A percentile compares a stretch with the other conserved stretches of the same genome.
Evolutionary conservation across 2,329 filamentous ascomycete species (phyloP).

Genomic region (Sarocladium strictum): DNA sequence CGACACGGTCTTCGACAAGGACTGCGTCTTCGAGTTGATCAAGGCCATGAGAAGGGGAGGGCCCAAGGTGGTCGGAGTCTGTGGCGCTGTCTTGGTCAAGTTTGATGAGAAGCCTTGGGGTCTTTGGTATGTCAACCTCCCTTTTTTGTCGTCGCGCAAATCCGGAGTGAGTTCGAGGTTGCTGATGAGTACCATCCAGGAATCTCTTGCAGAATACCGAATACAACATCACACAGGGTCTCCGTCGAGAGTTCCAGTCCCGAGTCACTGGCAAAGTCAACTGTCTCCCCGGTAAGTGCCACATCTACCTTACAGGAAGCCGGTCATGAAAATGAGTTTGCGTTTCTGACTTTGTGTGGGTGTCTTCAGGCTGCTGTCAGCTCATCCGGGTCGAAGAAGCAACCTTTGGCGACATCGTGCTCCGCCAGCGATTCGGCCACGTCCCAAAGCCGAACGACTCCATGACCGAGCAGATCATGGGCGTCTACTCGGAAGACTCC

Average conservation of each 20-base stretch:
- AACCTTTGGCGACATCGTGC: slow-evolving; percentile 40
- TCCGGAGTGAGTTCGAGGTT: background rate
- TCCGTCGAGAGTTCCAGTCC: slow-evolving; percentile 43
- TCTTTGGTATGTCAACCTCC: slow-evolving; percentile 28
- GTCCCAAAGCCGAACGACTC: slow-evolving; percentile 41
- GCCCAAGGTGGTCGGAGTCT: slow-evolving; percentile 38
- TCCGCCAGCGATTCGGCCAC: slow-evolving; percentile 41
- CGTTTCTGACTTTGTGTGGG: too few relatives aligned
- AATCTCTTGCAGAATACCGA: slow-evolving; percentile 10
- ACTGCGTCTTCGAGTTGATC: slow-evolving; percentile 39
- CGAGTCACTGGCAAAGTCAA: slow-evolving; percentile 43
- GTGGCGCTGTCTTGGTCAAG: slow-evolving; percentile 42
- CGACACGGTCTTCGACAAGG: slow-evolving; percentile 39
- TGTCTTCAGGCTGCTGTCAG: slow-evolving; percentile 43
- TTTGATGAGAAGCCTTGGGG: slow-evolving; percentile 35
- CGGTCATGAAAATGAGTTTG: too few relatives aligned
- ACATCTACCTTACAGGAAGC: too few relatives aligned
- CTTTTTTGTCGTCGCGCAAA: background rate
- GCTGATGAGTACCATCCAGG: background rate
- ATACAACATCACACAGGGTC: slow-evolving; percentile 29
- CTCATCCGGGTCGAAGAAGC: slow-evolving; percentile 43
- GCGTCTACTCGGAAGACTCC: slow-evolving; percentile 42
- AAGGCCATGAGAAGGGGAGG: slow-evolving; percentile 33
- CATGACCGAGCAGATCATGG: slow-evolving; percentile 43
- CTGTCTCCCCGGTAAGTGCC: slow-evolving; percentile 34